phyloP scores from a whole-genome alignment of 169 alveolate genomes.

The Fabrea salina region DNA sequence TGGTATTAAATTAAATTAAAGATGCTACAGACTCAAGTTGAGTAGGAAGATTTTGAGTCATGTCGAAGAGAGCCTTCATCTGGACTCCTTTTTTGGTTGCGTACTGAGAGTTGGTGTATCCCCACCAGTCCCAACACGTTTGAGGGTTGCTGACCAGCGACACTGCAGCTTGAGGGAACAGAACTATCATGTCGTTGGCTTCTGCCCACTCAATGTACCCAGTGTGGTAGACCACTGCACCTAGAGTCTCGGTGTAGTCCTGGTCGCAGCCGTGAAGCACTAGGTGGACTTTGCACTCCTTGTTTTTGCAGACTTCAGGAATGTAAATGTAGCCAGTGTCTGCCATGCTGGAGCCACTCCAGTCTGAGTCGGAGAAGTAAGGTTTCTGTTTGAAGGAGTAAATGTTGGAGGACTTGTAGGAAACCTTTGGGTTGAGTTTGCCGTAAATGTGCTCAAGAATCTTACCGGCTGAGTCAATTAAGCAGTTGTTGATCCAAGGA shows the following conservation, averaged over 20 bases:
- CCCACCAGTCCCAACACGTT: conserved; percentile 56
- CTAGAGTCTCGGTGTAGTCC: background rate
- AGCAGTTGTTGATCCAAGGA: conserved; percentile 22
- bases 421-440: background rate
- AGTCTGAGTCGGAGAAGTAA: background rate
- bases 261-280: conserved; percentile 29
- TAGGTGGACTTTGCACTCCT: background rate
- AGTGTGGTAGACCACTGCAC: conserved; percentile 5
- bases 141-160: background rate
- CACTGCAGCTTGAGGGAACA: background rate
- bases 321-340: conserved; percentile 24
- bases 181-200: background rate
- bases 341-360: background rate
- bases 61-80: background rate
- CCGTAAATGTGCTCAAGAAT: background rate
- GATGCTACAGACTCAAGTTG: too few species aligned
- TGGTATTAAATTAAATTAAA: too few species aligned
- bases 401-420: background rate
- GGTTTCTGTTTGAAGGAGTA: conserved; percentile 7
- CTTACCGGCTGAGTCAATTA: conserved; percentile 1
- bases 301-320: conserved; percentile 21
- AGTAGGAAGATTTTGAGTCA: background rate
- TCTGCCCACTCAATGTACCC: conserved; percentile 28
- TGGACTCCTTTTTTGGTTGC: background rate
- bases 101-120: conserved; percentile 34